Evolutionary conservation across 805 yeast genomes (phyloP), one percentile per base, ranked within the genome.

Genomic region (Metschnikowia dekortorum): DNA sequence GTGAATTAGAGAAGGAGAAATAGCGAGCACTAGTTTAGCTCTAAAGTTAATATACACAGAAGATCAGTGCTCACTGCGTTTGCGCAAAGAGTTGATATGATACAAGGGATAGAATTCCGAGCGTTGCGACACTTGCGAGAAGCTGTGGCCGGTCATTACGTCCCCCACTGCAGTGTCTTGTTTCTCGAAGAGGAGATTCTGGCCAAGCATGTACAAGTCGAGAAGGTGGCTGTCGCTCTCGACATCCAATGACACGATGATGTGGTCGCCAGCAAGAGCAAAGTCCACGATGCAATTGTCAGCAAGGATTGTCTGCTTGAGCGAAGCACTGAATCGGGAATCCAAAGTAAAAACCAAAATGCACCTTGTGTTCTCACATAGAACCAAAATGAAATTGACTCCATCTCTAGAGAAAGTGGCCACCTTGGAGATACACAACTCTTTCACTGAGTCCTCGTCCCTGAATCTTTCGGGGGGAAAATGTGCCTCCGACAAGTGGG

Each of bases 401-500:
- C 61, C 60, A 1, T 61, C 44, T 22, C 44, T 45, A 30, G 52
- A 46, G 48, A 70, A 59, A 6, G 81, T 60, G 5, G 69, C 53
- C 10, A 80, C 64, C 47, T 75, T 69, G 1, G 81, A 67, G 2
- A 85, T 81, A 32, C 82, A 70, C 46, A 73, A 74, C 64, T 86
- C 91, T 47, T 70, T 71, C 9, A 69, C 57, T 18, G 83, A 84
- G 8, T 63, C 64, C 35, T 68, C 72, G 51, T 80, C 78, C 64
- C 80, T 79, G 62, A 84, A 84, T 61, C 86, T 75, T 41, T 73
- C 78, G 11, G 90, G 87, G 0, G 88, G 86, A 47, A 76, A 64
- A 62, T 87, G 92, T 22, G 66, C 65, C 7, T 81, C 83, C 36
- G 68, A 77, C 53, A 87, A 71, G 57, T 71, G 78, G 28, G 65